Evolutionary conservation across 2,329 filamentous ascomycete genomes (phyloP), one percentile per base, ranked within the genome.

Genomic region (Camillea tinctor): DNA sequence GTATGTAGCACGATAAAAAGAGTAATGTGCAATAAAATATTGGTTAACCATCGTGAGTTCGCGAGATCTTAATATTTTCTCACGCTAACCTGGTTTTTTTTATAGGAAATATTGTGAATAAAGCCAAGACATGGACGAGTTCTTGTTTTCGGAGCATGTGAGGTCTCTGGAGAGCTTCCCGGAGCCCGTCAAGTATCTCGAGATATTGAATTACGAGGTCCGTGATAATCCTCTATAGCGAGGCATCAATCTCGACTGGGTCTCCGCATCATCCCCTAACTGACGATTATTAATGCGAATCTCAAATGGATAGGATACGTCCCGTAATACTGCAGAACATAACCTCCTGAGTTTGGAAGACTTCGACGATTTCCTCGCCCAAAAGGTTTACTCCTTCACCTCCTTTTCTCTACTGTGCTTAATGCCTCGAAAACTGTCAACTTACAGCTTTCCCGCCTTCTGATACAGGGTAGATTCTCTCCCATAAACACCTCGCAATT

Each of bases 131-230:
- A 60, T 58, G 59, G 59, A 60, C n/a, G 59, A 60, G 21, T 60
- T 58, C 21, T 9, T 58, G 8, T 60, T 60, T 24, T 55, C 55
- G 4, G 52, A 58, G 24, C 44, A 58, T 23, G n/a, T 58, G 20
- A 24, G 36, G 22, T 36, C 13, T 4, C 36, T 58, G 5, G 20
- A 49, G 36, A 24, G 55, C 55, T 22, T 57, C 30, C 54, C 53
- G 48, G 60, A 68, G 26, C 52, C 54, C 2, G 64, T 57, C 5
- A 54, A 52, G 9, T 69, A 62, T 51, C 36, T 68, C 21, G 62
- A 69, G 55, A 65, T 69, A n/a, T 49, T 69, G 21, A 66, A 66
- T 19, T 69, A 68, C 50, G 58, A 61, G 53, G 67, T 66, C 55
- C 9, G 60, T 52, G 20, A 21, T n/a, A n/a, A n/a, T n/a, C n/a